Evolutionary conservation across 306 rosid genomes (phyloP), one percentile per base, ranked within the genome.

Genomic region (Lablab purpureus): DNA sequence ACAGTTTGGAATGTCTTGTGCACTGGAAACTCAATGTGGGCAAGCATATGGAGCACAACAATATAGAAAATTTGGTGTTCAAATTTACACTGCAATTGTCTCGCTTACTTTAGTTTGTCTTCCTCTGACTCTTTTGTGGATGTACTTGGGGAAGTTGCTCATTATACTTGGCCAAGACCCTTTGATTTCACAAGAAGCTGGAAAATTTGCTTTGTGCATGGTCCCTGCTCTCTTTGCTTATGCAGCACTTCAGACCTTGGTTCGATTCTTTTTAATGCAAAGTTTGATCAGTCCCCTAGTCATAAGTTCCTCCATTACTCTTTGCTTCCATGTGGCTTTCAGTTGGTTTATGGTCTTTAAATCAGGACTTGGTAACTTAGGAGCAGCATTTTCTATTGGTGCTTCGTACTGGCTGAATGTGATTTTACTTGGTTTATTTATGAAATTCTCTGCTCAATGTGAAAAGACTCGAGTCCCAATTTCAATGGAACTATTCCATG

Each of bases 151-250:
- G 74, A 87, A 82, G 13, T 2, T 94, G 32, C 90, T 94, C 7
- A 22, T 25, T 41, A 75, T 88, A 2, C 60, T 90, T 51, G 98
- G 97, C 10, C 98, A 94, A 86, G 94, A 94, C 87, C 97, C 97
- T 87, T 67, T 80, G 83, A 87, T 94, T 79, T 85, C 97, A 58
- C 82, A 49, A 13, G 94, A 91, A 84, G 91, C 97, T 14, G 97
- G 97, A 9, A 89, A 82, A 54, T 89, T 89, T 84, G 82, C 87
- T 10, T 5, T 82, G 7, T 89, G 89, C 81, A 87, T 90, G 67
- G 81, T 94, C 56, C 98, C 98, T 69, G 89, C 93, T 37, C 94
- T 94, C 34, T 88, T 90, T 70, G 98, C 90, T n/a, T 88, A 83
- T 49, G 97, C 83, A 67, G 45, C 80, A 37, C 97, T 92, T 65